Conservation (phyloP, 2,329 filamentous ascomycete genomes). For the Xylaria arbuscula region DNA sequence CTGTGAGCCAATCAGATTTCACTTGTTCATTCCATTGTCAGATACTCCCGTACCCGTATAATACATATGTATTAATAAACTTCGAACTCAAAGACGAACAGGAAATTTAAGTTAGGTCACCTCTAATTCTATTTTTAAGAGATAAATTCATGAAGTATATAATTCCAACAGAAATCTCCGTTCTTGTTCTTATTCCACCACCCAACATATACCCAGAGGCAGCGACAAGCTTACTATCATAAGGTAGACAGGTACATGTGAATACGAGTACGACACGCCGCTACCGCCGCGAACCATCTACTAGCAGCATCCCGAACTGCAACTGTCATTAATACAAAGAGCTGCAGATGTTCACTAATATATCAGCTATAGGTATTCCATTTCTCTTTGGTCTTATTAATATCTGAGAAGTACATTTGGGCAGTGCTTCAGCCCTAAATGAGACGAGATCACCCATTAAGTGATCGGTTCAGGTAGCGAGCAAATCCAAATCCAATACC, state of each 20-base stretch:
- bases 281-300: neutral
- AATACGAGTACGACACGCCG: constrained; percentile 16
- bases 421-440: neutral
- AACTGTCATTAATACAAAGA: neutral
- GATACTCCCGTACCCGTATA: neutral
- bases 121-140: no score
- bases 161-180: no score
- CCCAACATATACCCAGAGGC: neutral
- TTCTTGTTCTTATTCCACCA: neutral
- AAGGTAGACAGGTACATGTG: no score
- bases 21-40: constrained; percentile 11
- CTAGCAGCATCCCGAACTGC: neutral
- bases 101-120: no score
- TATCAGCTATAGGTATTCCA: neutral
- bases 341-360: neutral
- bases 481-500: neutral
- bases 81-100: no score
- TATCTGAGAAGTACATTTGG: neutral
- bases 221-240: neutral
- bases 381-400: neutral
- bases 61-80: no score
- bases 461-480: neutral
- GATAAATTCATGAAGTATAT: no score
- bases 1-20: constrained; percentile 18
- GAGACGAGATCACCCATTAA: neutral